Conservation (phyloP, 805 yeast species). For the Wickerhamiella kazuoi region DNA sequence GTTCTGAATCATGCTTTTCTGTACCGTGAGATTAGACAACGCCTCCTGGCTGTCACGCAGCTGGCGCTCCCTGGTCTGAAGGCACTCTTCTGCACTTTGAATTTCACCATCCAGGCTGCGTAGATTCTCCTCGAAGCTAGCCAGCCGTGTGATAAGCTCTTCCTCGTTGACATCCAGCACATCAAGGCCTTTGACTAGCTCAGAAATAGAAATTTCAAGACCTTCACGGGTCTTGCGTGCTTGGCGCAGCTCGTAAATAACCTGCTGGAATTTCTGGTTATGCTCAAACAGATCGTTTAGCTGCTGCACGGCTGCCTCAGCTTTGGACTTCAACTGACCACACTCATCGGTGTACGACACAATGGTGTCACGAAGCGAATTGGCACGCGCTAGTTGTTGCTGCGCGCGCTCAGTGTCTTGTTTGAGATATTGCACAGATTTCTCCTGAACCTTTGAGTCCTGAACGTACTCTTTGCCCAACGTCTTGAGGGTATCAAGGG, state of each 20-base stretch:
- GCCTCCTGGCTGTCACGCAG: background rate
- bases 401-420: slow-evolving; percentile 59
- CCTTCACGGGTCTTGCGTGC: slow-evolving; percentile 31
- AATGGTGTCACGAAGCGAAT: slow-evolving; percentile 28
- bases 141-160: slow-evolving; percentile 24
- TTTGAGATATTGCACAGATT: slow-evolving; percentile 59
- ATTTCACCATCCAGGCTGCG: background rate
- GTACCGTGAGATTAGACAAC: background rate
- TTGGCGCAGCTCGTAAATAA: slow-evolving; percentile 44
- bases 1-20: slow-evolving; percentile 26
- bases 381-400: slow-evolving; percentile 33
- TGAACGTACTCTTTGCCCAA: slow-evolving; percentile 60
- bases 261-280: slow-evolving; percentile 66
- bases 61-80: background rate
- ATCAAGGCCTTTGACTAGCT: slow-evolving; percentile 32
- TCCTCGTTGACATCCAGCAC: slow-evolving; percentile 20
- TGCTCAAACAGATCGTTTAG: slow-evolving; percentile 50
- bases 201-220: slow-evolving; percentile 32
- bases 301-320: slow-evolving; percentile 37
- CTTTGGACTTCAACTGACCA: slow-evolving; percentile 29
- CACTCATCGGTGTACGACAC: slow-evolving; percentile 32
- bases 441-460: slow-evolving; percentile 60
- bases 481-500: slow-evolving; percentile 57
- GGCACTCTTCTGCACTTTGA: background rate
- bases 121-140: background rate